Conservation (phyloP, 805 yeast genomes). For the Kodamaea sagamina region DNA sequence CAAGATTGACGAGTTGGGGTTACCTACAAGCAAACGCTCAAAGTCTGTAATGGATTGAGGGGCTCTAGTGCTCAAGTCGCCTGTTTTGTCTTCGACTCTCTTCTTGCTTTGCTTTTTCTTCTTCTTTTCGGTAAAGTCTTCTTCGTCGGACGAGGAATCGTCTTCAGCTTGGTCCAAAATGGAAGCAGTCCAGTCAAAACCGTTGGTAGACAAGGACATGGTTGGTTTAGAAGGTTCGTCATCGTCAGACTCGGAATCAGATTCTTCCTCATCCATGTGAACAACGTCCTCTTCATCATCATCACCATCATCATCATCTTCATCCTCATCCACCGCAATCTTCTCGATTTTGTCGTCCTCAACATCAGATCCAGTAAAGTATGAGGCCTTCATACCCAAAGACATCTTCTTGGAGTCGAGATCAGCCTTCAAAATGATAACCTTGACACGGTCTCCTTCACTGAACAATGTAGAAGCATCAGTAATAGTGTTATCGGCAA, state of each 20-base stretch:
- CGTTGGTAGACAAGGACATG: constrained; percentile 75
- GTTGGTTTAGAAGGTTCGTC: constrained; percentile 29
- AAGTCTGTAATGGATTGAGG: constrained; percentile 93
- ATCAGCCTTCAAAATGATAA: constrained; percentile 68
- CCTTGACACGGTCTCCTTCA: constrained; percentile 89
- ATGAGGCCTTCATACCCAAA: constrained; percentile 93
- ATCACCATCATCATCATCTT: constrained; percentile 30
- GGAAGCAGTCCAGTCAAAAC: constrained; percentile 95
- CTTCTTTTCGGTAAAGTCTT: constrained; percentile 54
- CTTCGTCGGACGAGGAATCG: constrained; percentile 56
- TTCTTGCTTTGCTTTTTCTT: constrained; percentile 47
- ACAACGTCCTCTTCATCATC: constrained; percentile 38
- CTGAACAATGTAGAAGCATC: constrained; percentile 69
- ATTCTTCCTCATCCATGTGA: constrained; percentile 25
- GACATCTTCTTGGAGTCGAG: constrained; percentile 71
- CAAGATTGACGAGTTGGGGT: constrained; percentile 87
- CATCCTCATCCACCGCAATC: neutral
- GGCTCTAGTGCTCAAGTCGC: constrained; percentile 75
- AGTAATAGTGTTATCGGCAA: constrained; percentile 66
- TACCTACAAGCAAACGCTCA: constrained; percentile 87
- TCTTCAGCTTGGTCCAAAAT: constrained; percentile 78
- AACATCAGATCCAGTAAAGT: constrained; percentile 53
- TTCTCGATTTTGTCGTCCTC: constrained; percentile 29
- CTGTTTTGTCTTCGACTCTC: constrained; percentile 76
- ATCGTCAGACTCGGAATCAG: constrained; percentile 22